Conservation (phyloP, 805 yeast genomes). For the Hanseniaspora hatyaiensis region DNA sequence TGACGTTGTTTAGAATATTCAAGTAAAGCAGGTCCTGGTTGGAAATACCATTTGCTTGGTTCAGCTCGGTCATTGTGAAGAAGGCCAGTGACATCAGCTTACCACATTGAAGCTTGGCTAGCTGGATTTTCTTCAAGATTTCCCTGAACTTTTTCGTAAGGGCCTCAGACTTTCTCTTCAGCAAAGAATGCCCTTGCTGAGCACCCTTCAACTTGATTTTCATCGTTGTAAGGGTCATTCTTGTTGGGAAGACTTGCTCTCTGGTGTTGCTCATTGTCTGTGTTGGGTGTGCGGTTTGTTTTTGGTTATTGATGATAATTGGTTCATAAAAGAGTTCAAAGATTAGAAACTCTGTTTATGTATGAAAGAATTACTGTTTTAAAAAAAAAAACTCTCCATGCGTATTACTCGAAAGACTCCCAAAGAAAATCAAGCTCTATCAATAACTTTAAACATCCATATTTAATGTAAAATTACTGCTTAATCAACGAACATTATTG, state of each 20-base stretch:
- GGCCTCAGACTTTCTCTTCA: conserved; percentile 94
- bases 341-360: too few relatives aligned
- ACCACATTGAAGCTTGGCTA: conserved; percentile 94
- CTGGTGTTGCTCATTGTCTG: conserved; percentile 34
- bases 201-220: conserved; percentile 94
- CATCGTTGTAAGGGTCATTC: conserved; percentile 94
- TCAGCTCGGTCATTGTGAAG: conserved; percentile 90
- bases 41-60: conserved; percentile 75
- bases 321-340: too few relatives aligned
- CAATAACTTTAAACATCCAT: too few relatives aligned
- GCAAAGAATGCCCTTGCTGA: conserved; percentile 83
- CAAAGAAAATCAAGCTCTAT: too few relatives aligned
- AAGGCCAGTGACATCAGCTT: conserved; percentile 97
- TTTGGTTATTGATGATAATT: neutral
- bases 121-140: conserved; percentile 85
- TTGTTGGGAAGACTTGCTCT: conserved; percentile 94
- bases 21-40: conserved; percentile 67
- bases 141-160: conserved; percentile 92
- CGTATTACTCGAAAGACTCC: too few relatives aligned
- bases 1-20: conserved; percentile 87
- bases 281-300: neutral
- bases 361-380: too few relatives aligned
- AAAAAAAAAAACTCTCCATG: too few relatives aligned
- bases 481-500: too few relatives aligned
- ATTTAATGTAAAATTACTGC: too few relatives aligned